Percentiles rank a stretch among this genome's conserved stretches.
Evolutionary conservation across 495 filamentous ascomycete genomes (phyloP).

Genomic region (Aspergillus taichungensis): DNA sequence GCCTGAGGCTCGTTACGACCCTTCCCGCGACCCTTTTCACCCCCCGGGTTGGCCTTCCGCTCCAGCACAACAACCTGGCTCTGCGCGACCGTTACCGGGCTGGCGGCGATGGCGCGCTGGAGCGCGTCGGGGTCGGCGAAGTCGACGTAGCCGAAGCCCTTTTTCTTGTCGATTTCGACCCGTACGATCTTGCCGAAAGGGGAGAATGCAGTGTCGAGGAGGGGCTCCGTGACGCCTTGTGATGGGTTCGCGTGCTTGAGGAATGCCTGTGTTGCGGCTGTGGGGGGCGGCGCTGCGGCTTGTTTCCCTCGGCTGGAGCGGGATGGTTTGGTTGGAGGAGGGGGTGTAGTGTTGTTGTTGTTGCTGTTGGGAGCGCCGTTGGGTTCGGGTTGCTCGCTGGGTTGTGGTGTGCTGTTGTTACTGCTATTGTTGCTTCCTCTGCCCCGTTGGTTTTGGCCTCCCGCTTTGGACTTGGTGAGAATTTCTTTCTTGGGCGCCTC

Average conservation of each 20-base stretch:
- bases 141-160: constrained; percentile 86
- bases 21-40: constrained; percentile 33
- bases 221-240: constrained; percentile 76
- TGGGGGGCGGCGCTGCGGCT: constrained; percentile 20
- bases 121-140: constrained; percentile 64
- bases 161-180: constrained; percentile 86
- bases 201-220: constrained; percentile 63
- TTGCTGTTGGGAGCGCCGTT: constrained; percentile 20
- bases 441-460: constrained; percentile 15
- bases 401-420: constrained; percentile 7
- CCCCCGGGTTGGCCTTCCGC: constrained; percentile 48
- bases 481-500: constrained; percentile 27
- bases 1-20: constrained; percentile 28
- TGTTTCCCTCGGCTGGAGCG: constrained; percentile 28
- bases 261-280: constrained; percentile 72
- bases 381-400: constrained; percentile 18
- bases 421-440: constrained; percentile 1
- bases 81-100: constrained; percentile 70
- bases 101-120: constrained; percentile 69
- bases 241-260: constrained; percentile 88
- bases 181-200: constrained; percentile 60
- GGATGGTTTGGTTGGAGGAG: constrained; percentile 22
- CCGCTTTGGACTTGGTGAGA: constrained; percentile 20
- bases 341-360: constrained; percentile 7
- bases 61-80: constrained; percentile 82